Evolutionary conservation across 306 rosid genomes (phyloP).

Genomic region (Lathyrus aphaca): DNA sequence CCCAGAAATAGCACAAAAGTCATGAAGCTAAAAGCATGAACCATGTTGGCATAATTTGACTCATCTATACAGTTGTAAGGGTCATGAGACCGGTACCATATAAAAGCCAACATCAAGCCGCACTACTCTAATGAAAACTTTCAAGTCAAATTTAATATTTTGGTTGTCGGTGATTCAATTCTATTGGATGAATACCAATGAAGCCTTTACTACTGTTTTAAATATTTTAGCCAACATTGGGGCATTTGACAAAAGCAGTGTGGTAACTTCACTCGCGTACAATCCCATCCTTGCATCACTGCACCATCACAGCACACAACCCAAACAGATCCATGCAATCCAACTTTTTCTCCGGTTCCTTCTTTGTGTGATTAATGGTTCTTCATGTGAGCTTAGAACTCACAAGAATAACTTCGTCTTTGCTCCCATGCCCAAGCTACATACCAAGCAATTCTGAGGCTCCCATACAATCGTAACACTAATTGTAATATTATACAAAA

Average conservation of each 20-base stretch:
- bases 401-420: not conserved
- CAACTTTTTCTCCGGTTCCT: not conserved
- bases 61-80: not conserved
- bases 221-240: not conserved
- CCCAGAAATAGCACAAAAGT: not conserved
- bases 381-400: not conserved
- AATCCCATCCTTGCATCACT: constrained; percentile 5
- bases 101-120: constrained; percentile 2
- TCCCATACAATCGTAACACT: not conserved
- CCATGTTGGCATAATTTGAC: not conserved
- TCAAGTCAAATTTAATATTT: not conserved
- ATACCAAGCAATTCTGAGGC: not conserved
- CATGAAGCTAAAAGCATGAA: not conserved
- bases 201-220: not conserved
- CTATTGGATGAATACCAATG: not conserved
- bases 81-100: not conserved
- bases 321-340: not conserved
- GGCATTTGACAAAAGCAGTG: not conserved
- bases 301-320: not conserved
- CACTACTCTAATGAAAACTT: not conserved
- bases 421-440: not conserved
- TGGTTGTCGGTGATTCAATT: constrained; percentile 1
- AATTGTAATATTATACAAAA: not conserved
- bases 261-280: not conserved
- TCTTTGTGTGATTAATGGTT: not conserved